Evolutionary conservation across 441 rosid genomes (phyloP).

Genomic region (Geranium incanum): DNA sequence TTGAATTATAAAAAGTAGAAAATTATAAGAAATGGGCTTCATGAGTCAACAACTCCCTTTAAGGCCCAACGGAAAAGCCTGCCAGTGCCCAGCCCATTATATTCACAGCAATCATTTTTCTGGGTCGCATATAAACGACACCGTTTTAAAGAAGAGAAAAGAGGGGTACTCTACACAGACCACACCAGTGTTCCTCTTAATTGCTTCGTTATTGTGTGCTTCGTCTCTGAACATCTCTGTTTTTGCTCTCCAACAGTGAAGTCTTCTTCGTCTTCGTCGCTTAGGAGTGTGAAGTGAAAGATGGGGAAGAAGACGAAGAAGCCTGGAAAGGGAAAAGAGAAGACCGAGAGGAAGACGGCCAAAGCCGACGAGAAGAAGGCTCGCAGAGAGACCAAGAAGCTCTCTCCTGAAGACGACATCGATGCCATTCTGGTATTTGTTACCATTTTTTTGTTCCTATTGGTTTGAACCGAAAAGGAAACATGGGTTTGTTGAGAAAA

Average conservation of each 20-base stretch:
- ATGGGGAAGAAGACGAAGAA: constrained; percentile 96
- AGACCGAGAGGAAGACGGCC: constrained; percentile 75
- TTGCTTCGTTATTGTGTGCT: neutral
- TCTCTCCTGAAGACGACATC: constrained; percentile 88
- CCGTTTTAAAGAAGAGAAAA: neutral
- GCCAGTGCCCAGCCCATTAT: neutral
- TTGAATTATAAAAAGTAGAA: too few species aligned
- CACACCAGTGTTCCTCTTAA: neutral
- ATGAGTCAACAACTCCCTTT: too few species aligned
- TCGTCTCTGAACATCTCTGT: neutral
- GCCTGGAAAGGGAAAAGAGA: constrained; percentile 85
- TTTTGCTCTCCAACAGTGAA: neutral
- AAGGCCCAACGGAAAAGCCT: too few species aligned
- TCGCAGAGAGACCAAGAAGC: constrained; percentile 72
- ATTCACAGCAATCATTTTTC: neutral
- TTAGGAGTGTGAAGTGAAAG: constrained; percentile 8
- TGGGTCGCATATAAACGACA: neutral
- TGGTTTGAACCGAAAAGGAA: neutral
- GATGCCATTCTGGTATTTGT: constrained; percentile 75
- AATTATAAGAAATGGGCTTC: too few species aligned
- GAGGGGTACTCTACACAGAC: neutral
- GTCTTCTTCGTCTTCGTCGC: neutral
- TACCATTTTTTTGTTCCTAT: neutral
- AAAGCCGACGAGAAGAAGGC: constrained; percentile 83
- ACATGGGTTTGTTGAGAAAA: neutral